Evolutionary conservation across 768 basidiomycete species (phyloP).

Genomic region (Podaxis sp.): DNA sequence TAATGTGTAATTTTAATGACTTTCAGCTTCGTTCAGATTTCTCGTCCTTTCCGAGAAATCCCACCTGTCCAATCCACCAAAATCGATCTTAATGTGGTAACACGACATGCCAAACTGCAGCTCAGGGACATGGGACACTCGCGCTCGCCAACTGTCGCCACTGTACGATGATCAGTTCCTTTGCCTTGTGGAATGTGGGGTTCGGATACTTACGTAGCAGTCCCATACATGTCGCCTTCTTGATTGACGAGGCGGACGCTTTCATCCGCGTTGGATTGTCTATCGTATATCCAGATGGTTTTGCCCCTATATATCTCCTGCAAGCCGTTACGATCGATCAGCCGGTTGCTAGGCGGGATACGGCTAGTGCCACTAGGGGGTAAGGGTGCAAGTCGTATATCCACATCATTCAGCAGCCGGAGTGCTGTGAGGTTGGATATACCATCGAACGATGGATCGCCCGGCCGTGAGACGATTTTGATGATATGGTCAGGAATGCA

Average conservation of each 20-base stretch:
- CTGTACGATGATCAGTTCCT: constrained; percentile 33
- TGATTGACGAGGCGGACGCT: constrained; percentile 68
- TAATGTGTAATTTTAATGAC: constrained; percentile 11
- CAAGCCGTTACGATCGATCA: constrained; percentile 63
- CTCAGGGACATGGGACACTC: constrained; percentile 68
- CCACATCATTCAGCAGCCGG: constrained; percentile 71
- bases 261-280: constrained; percentile 61
- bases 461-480: constrained; percentile 43
- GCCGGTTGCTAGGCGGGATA: constrained; percentile 50
- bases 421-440: constrained; percentile 68
- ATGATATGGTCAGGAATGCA: constrained; percentile 39
- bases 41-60: constrained; percentile 61
- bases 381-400: constrained; percentile 54
- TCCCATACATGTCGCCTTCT: constrained; percentile 65
- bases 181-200: neutral
- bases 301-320: constrained; percentile 75
- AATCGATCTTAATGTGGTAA: constrained; percentile 66
- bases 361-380: constrained; percentile 46
- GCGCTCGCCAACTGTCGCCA: constrained; percentile 80
- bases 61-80: constrained; percentile 77
- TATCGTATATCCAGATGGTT: constrained; percentile 76
- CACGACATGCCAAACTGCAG: constrained; percentile 66
- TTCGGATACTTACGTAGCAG: constrained; percentile 62
- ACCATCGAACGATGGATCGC: constrained; percentile 39
- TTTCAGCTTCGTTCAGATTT: constrained; percentile 58